A percentile compares a stretch with the other conserved stretches of the same genome.
These are phyloP conservation scores for Cephaloascus fragrans DNA, from an alignment of 805 yeast genomes.

Conservation along the genomic window DNA sequence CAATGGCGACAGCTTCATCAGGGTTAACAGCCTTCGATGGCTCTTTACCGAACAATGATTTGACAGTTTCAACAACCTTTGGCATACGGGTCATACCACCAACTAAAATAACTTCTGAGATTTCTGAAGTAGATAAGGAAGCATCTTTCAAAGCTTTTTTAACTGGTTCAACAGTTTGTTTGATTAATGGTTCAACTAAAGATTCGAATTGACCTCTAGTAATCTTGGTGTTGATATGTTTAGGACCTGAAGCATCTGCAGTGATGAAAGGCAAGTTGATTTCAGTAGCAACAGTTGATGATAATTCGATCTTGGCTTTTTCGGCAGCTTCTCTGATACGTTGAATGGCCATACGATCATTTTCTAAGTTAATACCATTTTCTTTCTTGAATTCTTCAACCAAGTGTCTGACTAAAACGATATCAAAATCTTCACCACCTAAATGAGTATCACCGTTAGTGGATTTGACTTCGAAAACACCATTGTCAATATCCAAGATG, in stretches of 20 bases:
- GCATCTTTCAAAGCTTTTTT: slow-evolving; percentile 81
- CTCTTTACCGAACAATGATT: slow-evolving; percentile 66
- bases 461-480: slow-evolving; percentile 96
- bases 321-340: slow-evolving; percentile 84
- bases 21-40: slow-evolving; percentile 93
- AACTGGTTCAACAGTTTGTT: slow-evolving; percentile 67
- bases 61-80: slow-evolving; percentile 71
- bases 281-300: slow-evolving; percentile 62
- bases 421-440: slow-evolving; percentile 92
- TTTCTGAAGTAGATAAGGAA: slow-evolving; percentile 49
- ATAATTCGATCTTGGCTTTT: slow-evolving; percentile 81
- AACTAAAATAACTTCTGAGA: slow-evolving; percentile 75
- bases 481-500: slow-evolving; percentile 91
- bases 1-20: slow-evolving; percentile 89
- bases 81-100: slow-evolving; percentile 95
- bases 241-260: slow-evolving; percentile 77
- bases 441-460: slow-evolving; percentile 94
- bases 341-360: slow-evolving; percentile 72
- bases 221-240: slow-evolving; percentile 64
- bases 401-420: slow-evolving; percentile 75
- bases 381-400: slow-evolving; percentile 72
- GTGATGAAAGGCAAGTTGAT: slow-evolving; percentile 81
- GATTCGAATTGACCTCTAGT: slow-evolving; percentile 60
- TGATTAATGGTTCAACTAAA: slow-evolving; percentile 58
- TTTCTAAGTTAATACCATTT: slow-evolving; percentile 52